phyloP scores from a whole-genome alignment of 148 eudicot genomes.

The Dysphania ambrosioides region DNA sequence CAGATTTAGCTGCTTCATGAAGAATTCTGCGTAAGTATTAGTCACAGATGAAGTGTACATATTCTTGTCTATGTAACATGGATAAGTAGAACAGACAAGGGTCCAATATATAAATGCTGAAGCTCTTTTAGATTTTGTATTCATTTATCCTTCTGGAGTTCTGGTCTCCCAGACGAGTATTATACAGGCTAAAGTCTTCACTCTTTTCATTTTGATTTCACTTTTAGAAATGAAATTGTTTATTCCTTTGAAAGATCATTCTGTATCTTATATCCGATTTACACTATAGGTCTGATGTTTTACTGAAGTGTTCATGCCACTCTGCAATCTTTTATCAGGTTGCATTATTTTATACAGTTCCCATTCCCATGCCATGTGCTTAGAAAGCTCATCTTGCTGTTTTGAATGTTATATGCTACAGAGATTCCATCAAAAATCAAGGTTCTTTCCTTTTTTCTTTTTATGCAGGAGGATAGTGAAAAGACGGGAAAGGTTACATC shows the following conservation, averaged over 20 bases:
- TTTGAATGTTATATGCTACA: not conserved
- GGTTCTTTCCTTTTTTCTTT: conserved; percentile 17
- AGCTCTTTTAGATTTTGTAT: too few species aligned
- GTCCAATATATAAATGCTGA: not conserved
- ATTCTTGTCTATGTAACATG: not conserved
- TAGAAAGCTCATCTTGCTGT: not conserved
- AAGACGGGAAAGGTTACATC: conserved; percentile 90
- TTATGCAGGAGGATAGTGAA: conserved; percentile 94
- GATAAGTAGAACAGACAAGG: not conserved
- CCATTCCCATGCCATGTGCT: not conserved
- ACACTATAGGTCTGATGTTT: not conserved
- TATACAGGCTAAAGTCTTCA: too few species aligned
- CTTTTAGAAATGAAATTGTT: not conserved
- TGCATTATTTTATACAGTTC: not conserved
- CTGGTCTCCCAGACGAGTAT: too few species aligned
- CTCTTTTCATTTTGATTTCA: not conserved
- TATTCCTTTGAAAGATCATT: too few species aligned
- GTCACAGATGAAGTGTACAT: not conserved
- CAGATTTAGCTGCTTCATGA: not conserved
- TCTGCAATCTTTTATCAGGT: not conserved
- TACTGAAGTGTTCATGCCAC: not conserved
- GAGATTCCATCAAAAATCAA: not conserved
- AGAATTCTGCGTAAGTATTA: not conserved
- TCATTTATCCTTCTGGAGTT: too few species aligned
- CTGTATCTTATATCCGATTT: not conserved